Conservation (phyloP, 2,329 filamentous ascomycete genomes). For the Scolecobasidium constrictum region DNA sequence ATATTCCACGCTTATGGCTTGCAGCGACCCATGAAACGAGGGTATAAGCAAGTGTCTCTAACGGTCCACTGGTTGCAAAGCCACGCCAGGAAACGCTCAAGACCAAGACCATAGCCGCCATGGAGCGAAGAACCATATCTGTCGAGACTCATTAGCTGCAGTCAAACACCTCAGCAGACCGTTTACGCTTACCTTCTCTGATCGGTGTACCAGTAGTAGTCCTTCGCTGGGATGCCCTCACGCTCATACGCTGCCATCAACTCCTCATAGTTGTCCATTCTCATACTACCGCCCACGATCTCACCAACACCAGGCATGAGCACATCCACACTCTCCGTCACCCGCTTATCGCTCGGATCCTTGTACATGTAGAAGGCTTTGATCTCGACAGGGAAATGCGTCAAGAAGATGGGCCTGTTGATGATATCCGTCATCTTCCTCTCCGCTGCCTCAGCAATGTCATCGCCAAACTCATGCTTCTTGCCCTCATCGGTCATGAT, state of each 20-base stretch:
- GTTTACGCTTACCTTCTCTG: constrained; percentile 88
- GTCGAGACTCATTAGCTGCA: constrained; percentile 5
- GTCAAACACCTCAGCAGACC: not conserved
- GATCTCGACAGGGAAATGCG: constrained; percentile 94
- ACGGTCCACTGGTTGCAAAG: constrained; percentile 56
- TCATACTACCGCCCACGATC: constrained; percentile 94
- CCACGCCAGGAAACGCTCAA: constrained; percentile 70
- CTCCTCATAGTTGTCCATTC: constrained; percentile 85
- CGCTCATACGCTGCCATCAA: constrained; percentile 78
- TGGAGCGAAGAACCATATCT: constrained; percentile 88
- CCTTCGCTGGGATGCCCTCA: constrained; percentile 71
- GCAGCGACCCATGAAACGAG: constrained; percentile 70
- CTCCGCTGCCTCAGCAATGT: constrained; percentile 96
- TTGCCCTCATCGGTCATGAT: constrained; percentile 90
- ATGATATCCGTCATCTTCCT: constrained; percentile 95
- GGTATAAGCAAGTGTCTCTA: constrained; percentile 62
- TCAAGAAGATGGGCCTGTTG: constrained; percentile 89
- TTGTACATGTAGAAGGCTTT: constrained; percentile 99
- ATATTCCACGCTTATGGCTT: constrained; percentile 60
- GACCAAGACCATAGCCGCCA: constrained; percentile 83
- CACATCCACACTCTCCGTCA: constrained; percentile 86
- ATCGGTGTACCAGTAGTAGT: constrained; percentile 98
- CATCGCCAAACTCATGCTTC: constrained; percentile 78
- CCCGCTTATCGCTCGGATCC: constrained; percentile 63
- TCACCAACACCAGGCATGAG: constrained; percentile 91